These are phyloP conservation scores for Cercophora scortea DNA, from an alignment of 495 filamentous ascomycete species.

Conservation along the genomic window DNA sequence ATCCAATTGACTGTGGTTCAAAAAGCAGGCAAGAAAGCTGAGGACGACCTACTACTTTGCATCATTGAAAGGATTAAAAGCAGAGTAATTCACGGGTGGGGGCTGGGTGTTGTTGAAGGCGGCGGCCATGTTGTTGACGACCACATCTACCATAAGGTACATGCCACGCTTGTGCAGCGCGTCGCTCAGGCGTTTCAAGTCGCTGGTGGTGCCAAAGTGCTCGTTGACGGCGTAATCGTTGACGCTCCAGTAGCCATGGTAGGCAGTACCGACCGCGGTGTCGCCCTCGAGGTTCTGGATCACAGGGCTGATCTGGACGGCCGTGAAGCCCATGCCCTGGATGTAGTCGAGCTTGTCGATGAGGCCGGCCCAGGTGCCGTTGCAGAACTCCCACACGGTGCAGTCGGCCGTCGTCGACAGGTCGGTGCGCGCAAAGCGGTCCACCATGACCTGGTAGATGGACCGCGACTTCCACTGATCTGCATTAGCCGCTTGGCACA, in stretches of 20 bases:
- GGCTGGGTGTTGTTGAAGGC: slow-evolving; percentile 29
- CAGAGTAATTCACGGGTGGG: slow-evolving; percentile 37
- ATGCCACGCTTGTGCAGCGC: slow-evolving; percentile 52
- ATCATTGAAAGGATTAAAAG: background rate
- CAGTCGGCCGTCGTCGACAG: slow-evolving; percentile 42
- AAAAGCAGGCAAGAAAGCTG: slow-evolving; percentile 30
- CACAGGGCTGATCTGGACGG: slow-evolving; percentile 68
- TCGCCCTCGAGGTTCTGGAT: slow-evolving; percentile 45
- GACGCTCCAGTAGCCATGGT: slow-evolving; percentile 66
- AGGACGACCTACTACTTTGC: slow-evolving; percentile 1
- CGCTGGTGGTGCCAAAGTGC: slow-evolving; percentile 53
- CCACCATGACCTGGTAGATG: slow-evolving; percentile 70
- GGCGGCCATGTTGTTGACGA: slow-evolving; percentile 63
- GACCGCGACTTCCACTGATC: slow-evolving; percentile 54
- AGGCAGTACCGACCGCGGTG: slow-evolving; percentile 41
- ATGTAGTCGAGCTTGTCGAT: slow-evolving; percentile 4
- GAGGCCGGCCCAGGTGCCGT: slow-evolving; percentile 23
- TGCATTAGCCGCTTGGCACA: background rate
- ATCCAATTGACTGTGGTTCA: slow-evolving; percentile 43
- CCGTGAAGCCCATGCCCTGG: slow-evolving; percentile 55
- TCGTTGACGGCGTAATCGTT: slow-evolving; percentile 52
- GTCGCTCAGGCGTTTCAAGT: slow-evolving; percentile 47
- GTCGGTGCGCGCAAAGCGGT: slow-evolving; percentile 57
- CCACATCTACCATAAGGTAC: slow-evolving; percentile 67
- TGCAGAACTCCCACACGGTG: slow-evolving; percentile 51